Conservation (phyloP, 2,329 filamentous ascomycete species). For the Chaetomiaceae sp. region DNA sequence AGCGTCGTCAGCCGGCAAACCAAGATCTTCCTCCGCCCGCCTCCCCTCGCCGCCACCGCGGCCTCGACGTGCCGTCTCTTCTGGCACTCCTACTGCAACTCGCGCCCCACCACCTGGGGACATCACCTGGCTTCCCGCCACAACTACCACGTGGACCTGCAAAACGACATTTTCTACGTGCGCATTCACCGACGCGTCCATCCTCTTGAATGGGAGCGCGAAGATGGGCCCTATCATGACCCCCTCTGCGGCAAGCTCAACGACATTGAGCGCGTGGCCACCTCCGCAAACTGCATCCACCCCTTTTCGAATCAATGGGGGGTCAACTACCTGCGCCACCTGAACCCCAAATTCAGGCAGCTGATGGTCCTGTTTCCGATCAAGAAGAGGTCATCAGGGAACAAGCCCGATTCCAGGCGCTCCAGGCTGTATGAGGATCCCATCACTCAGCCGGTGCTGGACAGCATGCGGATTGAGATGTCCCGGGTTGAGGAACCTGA, state of each 20-base stretch:
- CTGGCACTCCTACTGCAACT: background rate
- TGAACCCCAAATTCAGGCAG: background rate
- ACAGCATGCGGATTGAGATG: too few species aligned
- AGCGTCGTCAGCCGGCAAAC: background rate
- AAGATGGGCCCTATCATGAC: background rate
- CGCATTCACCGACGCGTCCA: background rate
- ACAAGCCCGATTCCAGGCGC: background rate
- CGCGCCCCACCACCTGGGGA: background rate
- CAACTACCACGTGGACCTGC: background rate
- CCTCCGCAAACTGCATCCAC: background rate
- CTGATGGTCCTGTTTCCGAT: background rate
- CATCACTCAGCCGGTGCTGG: too few species aligned
- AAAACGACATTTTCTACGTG: background rate
- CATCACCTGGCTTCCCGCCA: background rate
- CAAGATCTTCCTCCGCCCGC: background rate
- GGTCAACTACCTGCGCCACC: background rate
- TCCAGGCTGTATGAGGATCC: background rate
- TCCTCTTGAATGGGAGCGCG: background rate
- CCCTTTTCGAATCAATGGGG: too few species aligned
- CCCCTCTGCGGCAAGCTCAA: background rate
- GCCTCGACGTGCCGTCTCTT: background rate
- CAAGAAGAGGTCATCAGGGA: background rate
- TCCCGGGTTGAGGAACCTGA: too few species aligned
- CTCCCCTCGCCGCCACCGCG: background rate
- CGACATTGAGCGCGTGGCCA: background rate